Percentiles rank a stretch among this genome's conserved stretches.
phyloP scores from a whole-genome alignment of 192 early-diverging fungal species.

The Phlyctochytrium bullatum region DNA sequence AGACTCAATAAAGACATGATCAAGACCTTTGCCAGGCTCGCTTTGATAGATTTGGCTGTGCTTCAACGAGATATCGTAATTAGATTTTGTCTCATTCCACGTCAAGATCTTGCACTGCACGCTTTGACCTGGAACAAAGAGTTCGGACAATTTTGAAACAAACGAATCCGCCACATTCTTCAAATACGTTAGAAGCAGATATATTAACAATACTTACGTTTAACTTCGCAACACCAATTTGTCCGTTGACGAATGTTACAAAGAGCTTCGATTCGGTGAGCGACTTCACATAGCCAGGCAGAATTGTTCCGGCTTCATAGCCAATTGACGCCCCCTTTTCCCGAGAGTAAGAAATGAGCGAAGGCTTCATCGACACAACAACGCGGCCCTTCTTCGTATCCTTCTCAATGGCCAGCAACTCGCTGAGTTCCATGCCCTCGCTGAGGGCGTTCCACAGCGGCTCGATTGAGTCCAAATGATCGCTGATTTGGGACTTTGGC shows the following conservation, averaged over 20 bases:
- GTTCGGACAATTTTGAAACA: conserved; percentile 52
- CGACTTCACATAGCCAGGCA: conserved; percentile 73
- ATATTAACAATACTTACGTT: not conserved
- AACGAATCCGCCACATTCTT: conserved; percentile 62
- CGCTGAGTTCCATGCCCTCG: conserved; percentile 37
- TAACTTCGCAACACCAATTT: conserved; percentile 58
- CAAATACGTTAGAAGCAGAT: conserved; percentile 15
- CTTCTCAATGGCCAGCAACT: conserved; percentile 59
- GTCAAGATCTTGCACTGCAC: conserved; percentile 61
- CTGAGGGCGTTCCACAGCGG: conserved; percentile 34
- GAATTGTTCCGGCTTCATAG: conserved; percentile 58
- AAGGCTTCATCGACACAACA: conserved; percentile 55
- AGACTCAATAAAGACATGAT: conserved; percentile 21
- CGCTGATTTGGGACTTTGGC: conserved; percentile 59
- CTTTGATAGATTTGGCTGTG: conserved; percentile 39
- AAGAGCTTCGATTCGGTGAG: conserved; percentile 68
- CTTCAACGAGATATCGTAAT: conserved; percentile 67
- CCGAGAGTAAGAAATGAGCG: conserved; percentile 34
- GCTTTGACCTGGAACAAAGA: conserved; percentile 63
- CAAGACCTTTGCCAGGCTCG: conserved; percentile 3
- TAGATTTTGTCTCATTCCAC: conserved; percentile 49
- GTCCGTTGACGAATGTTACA: conserved; percentile 59
- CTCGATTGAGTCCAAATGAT: conserved; percentile 51
- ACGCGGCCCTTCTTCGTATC: conserved; percentile 46
- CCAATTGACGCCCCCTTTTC: conserved; percentile 42